These are phyloP conservation scores for Agaricus bisporus DNA, from an alignment of 768 basidiomycete genomes.

Conservation along the genomic window DNA sequence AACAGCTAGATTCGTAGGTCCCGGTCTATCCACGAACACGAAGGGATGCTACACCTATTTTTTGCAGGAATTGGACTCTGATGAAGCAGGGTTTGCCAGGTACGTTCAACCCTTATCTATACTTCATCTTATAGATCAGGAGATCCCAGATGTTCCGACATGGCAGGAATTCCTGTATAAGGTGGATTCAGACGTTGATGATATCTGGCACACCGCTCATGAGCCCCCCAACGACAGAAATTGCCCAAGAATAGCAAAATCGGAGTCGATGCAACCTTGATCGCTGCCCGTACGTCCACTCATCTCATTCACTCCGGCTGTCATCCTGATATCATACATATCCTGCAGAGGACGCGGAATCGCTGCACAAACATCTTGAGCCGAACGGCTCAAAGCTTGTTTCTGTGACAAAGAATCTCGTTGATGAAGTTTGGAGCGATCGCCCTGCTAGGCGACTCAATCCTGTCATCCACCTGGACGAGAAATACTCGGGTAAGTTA, in stretches of 20 bases:
- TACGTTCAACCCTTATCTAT: slow-evolving; percentile 16
- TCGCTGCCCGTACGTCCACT: slow-evolving; percentile 49
- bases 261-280: slow-evolving; percentile 78
- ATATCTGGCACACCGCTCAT: neutral
- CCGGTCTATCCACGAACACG: neutral
- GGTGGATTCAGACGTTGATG: slow-evolving; percentile 26
- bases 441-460: slow-evolving; percentile 67
- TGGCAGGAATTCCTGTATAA: slow-evolving; percentile 86
- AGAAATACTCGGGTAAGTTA: slow-evolving; percentile 64
- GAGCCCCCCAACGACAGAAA: slow-evolving; percentile 33
- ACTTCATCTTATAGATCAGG: neutral
- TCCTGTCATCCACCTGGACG: slow-evolving; percentile 59
- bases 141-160: slow-evolving; percentile 64
- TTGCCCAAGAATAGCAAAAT: slow-evolving; percentile 57
- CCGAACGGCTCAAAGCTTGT: slow-evolving; percentile 56
- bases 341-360: slow-evolving; percentile 55
- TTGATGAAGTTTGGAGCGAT: slow-evolving; percentile 75
- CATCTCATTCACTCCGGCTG: neutral
- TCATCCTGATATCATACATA: neutral
- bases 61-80: slow-evolving; percentile 75
- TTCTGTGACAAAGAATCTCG: slow-evolving; percentile 61
- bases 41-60: neutral
- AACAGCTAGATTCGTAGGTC: slow-evolving; percentile 78
- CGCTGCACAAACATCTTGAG: slow-evolving; percentile 50
- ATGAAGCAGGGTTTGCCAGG: slow-evolving; percentile 91